A percentile compares a stretch with the other conserved stretches of the same genome.
phyloP scores from a whole-genome alignment of 345 rosid genomes.

The Moringa oleifera region DNA sequence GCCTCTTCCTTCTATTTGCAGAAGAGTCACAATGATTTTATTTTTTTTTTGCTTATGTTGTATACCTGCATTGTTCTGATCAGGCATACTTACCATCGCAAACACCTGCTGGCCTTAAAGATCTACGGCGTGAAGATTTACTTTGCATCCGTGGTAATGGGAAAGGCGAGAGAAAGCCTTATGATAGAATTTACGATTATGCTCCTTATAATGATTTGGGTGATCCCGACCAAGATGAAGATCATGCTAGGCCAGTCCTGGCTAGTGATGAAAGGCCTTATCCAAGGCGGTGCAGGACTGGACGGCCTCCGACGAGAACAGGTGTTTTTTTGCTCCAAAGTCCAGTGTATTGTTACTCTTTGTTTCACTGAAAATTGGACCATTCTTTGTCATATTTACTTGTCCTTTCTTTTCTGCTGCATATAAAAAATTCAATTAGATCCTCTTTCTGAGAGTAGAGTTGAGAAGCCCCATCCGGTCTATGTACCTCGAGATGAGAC shows the following conservation, averaged over 20 bases:
- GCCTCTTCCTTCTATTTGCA: neutral
- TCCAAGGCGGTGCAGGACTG: constrained; percentile 92
- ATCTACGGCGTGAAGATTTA: constrained; percentile 66
- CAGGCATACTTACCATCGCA: constrained; percentile 69
- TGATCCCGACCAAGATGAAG: constrained; percentile 67
- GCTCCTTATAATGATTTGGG: constrained; percentile 83
- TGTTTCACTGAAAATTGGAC: neutral
- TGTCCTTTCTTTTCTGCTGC: neutral
- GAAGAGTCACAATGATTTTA: neutral
- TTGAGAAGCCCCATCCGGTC: constrained; percentile 74
- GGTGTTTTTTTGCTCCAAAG: constrained; percentile 32
- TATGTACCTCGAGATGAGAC: constrained; percentile 92
- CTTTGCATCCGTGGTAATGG: constrained; percentile 63
- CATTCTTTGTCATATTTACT: neutral
- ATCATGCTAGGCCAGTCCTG: constrained; percentile 62
- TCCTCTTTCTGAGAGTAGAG: constrained; percentile 62
- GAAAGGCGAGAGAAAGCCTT: constrained; percentile 59
- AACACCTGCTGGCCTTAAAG: constrained; percentile 73
- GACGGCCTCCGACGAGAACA: constrained; percentile 56
- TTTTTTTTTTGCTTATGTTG: neutral
- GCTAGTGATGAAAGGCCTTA: constrained; percentile 65
- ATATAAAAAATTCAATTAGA: constrained; percentile 31
- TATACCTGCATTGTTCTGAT: constrained; percentile 3
- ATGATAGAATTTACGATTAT: constrained; percentile 80
- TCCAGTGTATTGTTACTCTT: neutral